phyloP scores from a whole-genome alignment of 2,329 filamentous ascomycete species.

The Zelopaecilomyces penicillatus region DNA sequence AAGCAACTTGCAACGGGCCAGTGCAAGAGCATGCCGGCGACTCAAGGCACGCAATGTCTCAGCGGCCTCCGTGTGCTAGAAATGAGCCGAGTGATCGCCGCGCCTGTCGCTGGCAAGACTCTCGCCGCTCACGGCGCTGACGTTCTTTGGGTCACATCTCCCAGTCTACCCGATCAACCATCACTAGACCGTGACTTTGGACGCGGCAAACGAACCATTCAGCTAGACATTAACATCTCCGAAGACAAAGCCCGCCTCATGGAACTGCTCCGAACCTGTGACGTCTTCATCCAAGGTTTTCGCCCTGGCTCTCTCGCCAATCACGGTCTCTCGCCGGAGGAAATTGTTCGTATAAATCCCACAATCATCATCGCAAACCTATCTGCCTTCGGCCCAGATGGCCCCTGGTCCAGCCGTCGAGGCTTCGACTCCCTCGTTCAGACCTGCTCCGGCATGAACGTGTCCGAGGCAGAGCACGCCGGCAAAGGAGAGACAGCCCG shows the following conservation, averaged over 20 bases:
- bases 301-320: constrained; percentile 45
- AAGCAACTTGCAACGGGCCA: constrained; percentile 20
- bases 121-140: constrained; percentile 64
- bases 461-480: constrained; percentile 42
- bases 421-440: constrained; percentile 47
- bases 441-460: constrained; percentile 47
- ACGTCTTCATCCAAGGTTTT: constrained; percentile 58
- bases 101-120: constrained; percentile 56
- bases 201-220: constrained; percentile 55
- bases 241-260: constrained; percentile 45
- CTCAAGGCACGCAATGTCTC: constrained; percentile 24
- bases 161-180: constrained; percentile 54
- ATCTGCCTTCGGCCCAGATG: constrained; percentile 42
- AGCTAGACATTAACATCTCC: constrained; percentile 48
- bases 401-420: constrained; percentile 32
- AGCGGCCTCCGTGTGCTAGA: constrained; percentile 61
- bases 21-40: not conserved
- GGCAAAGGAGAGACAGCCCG: constrained; percentile 30
- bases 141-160: constrained; percentile 60
- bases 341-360: constrained; percentile 30
- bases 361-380: constrained; percentile 42
- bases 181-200: constrained; percentile 60
- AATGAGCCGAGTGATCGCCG: constrained; percentile 63
- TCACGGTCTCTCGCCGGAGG: constrained; percentile 28
- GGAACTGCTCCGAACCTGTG: constrained; percentile 46